Evolutionary conservation across 768 basidiomycete genomes (phyloP).

Genomic region (Holtermannia corniformis): DNA sequence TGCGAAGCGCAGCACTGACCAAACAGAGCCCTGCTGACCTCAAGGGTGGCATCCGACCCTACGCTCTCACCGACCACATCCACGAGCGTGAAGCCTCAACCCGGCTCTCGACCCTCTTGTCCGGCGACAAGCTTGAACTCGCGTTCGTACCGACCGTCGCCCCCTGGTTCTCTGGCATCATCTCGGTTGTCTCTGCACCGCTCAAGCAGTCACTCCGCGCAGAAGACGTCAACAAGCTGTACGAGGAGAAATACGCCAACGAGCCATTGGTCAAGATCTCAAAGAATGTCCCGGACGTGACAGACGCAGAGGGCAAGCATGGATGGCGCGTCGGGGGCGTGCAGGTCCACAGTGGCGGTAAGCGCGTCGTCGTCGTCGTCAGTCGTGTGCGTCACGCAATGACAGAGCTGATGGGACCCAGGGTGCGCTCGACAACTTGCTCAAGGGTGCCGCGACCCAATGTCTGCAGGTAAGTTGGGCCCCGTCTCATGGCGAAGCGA

Average conservation of each 20-base stretch:
- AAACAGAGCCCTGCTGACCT: constrained; percentile 56
- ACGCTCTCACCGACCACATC: constrained; percentile 91
- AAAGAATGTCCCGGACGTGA: constrained; percentile 61
- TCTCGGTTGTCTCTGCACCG: constrained; percentile 76
- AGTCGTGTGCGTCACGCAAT: constrained; percentile 35
- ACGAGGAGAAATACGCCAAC: constrained; percentile 62
- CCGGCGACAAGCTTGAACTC: constrained; percentile 40
- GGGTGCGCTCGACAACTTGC: constrained; percentile 90
- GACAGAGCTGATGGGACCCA: constrained; percentile 32
- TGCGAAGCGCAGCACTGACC: background rate
- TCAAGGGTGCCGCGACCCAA: constrained; percentile 99
- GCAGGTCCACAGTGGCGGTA: constrained; percentile 80
- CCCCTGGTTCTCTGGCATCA: constrained; percentile 94
- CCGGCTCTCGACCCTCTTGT: constrained; percentile 63
- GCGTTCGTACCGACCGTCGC: constrained; percentile 81
- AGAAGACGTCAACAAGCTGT: constrained; percentile 60
- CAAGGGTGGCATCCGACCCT: constrained; percentile 66
- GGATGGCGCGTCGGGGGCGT: constrained; percentile 87
- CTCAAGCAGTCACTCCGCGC: constrained; percentile 60
- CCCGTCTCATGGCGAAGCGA: background rate
- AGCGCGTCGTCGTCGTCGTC: constrained; percentile 88
- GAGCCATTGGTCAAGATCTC: constrained; percentile 65
- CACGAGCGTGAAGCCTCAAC: constrained; percentile 90
- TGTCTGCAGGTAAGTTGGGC: constrained; percentile 66
- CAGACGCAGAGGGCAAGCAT: constrained; percentile 70